These are phyloP conservation scores for Papilionanthe hybrid DNA, from an alignment of 116 monocot species.

Conservation along the genomic window DNA sequence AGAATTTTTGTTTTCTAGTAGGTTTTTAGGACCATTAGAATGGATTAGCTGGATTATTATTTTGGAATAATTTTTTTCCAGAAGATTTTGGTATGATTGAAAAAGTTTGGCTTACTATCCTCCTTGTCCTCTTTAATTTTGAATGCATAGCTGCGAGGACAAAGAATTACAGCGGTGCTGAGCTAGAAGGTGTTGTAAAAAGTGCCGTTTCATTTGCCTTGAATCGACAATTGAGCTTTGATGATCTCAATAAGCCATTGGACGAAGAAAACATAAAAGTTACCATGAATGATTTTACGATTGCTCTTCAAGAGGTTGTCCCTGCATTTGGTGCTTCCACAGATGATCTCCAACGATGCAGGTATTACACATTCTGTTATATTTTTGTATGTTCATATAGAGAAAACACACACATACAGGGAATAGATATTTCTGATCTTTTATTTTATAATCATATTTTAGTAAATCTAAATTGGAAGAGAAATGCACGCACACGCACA, in stretches of 20 bases:
- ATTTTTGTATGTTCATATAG: neutral
- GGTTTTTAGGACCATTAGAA: neutral
- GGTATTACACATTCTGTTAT: slow-evolving; percentile 29
- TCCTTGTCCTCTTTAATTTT: neutral
- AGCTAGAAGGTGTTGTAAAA: slow-evolving; percentile 97
- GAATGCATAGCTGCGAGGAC: slow-evolving; percentile 77
- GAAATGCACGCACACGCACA: too few species aligned
- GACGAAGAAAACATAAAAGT: slow-evolving; percentile 95
- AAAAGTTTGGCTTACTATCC: neutral
- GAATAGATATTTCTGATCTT: neutral
- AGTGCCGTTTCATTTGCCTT: slow-evolving; percentile 97
- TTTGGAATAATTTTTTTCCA: neutral
- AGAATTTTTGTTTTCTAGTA: neutral
- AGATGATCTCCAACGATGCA: slow-evolving; percentile 89
- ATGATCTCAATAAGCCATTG: slow-evolving; percentile 92
- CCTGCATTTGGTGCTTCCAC: slow-evolving; percentile 99
- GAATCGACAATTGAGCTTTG: slow-evolving; percentile 89
- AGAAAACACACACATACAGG: too few species aligned
- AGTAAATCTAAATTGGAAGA: too few species aligned
- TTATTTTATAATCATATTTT: too few species aligned
- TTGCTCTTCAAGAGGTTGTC: slow-evolving; percentile 72
- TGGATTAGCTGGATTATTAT: neutral
- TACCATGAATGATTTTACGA: slow-evolving; percentile 90
- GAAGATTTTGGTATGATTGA: neutral
- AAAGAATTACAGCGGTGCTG: slow-evolving; percentile 98